Evolutionary conservation across 2,329 filamentous ascomycete genomes (phyloP).

Genomic region (Arthrobotrys sinensis): DNA sequence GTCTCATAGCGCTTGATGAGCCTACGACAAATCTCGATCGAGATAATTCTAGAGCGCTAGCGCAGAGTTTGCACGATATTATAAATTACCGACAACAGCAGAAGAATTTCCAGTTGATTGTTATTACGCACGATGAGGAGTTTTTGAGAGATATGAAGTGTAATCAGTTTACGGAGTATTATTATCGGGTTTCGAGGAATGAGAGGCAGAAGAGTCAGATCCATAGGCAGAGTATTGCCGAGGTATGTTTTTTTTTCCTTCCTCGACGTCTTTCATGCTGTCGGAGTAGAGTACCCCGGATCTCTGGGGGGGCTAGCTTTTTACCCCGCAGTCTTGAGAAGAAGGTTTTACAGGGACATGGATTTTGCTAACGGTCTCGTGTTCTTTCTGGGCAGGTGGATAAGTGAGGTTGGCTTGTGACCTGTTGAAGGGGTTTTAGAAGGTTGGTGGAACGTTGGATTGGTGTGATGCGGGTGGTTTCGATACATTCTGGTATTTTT

Average conservation of each 20-base stretch:
- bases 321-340: constrained; percentile 7
- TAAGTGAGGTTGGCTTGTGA: constrained; percentile 44
- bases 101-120: constrained; percentile 96
- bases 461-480: neutral
- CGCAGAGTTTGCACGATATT: constrained; percentile 86
- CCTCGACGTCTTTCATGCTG: constrained; percentile 1
- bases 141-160: constrained; percentile 95
- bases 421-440: neutral
- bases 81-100: constrained; percentile 87
- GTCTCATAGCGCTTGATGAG: constrained; percentile 95
- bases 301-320: no score
- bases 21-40: constrained; percentile 96
- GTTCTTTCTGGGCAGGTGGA: constrained; percentile 51
- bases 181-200: constrained; percentile 88
- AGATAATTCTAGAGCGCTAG: constrained; percentile 93
- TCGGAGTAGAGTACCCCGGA: no score
- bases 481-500: constrained; percentile 10
- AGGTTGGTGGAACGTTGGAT: constrained; percentile 32
- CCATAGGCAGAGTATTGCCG: constrained; percentile 74
- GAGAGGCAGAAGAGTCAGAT: constrained; percentile 90
- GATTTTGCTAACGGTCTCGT: constrained; percentile 28
- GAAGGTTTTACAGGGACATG: constrained; percentile 7
- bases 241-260: constrained; percentile 66
- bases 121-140: constrained; percentile 99
- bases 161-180: constrained; percentile 91